Evolutionary conservation across 805 yeast genomes (phyloP), one percentile per base, ranked within the genome.

Genomic region (Candida incommunis): DNA sequence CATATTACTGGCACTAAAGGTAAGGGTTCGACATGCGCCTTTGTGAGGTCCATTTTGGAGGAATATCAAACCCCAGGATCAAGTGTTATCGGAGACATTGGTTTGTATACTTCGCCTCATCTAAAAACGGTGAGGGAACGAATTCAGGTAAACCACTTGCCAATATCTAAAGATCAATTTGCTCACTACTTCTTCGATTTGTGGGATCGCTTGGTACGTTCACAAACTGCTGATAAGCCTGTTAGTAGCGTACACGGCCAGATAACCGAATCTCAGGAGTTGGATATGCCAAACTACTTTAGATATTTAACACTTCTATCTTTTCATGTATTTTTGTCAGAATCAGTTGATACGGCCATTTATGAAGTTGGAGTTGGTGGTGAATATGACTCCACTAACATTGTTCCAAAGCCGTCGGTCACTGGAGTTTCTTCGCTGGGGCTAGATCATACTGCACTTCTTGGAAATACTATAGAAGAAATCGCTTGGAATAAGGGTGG

Each of bases 351-450:
- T 57, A 75, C 95, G 27, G 96, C 97, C 11, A 80, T 92, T 31
- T 87, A 84, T 58, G 99, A 92, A 61, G 99, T 94, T 24, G 99
- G 99, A 21, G 95, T 92, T 42, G 99, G 99, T 23, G 99, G 99
- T 4, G 94, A 84, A 58, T 86, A 78, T 56, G 99, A 92, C 62
- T 85, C 96, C n/a, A 92, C 99, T 11, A 92, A 92, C 59, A 74
- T 92, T 2, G 75, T 92, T 42, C 76, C 71, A 40, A 65, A 69
- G 40, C 97, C 98, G 18, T 74, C 83, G 0, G 88, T 78, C 1
- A 80, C 95, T 41, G 98, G 94, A 31, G 80, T 92, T 16, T 67
- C 92, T 2, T 73, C 90, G 3, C 64, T 92, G 48, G 98, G 97
- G 0, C 81, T 92, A 40, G 99, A 92, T 61, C 99, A 92, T 61